Base-by-base conservation (phyloP, 2,329 filamentous ascomycete species). In the Zasmidium cellare region DNA sequence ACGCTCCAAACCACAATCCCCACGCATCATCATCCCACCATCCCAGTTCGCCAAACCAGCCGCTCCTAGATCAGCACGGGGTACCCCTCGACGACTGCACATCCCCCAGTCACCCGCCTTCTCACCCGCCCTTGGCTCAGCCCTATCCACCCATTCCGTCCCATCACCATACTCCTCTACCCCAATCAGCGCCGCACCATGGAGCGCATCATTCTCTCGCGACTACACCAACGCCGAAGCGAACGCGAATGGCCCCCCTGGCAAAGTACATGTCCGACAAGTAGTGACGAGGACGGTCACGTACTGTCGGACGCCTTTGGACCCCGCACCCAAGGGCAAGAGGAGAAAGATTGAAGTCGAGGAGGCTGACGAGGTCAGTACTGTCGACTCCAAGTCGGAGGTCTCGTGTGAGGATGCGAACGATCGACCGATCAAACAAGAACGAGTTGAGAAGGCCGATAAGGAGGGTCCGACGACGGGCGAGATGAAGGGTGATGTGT, bases 271-370 rank as follows among this genome's bases (percentile, higher is more conserved):
- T 70, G 91, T 97, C 58, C 82, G 91, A 55, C 92, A 97, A 74
- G 91, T 97, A 3, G 90, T 97, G 53, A 97, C 92, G n/a, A 84
- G 92, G 66, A 97, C 92, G 16, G 90, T 96, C 59, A 96, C 91
- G 44, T 96, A 96, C 76, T 96, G 90, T 68, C 77, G 80, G 53
- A 71, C 82, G 71, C 75, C 77, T 38, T 90, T 97, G 78, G 90
- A 92, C 65, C 90, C 92, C 22, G 91, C 92, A 38, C 93, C 92
- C 7, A 92, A 92, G 75, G 92, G 92, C 64, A 97, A 97, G 83
- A 86, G 92, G 78, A 88, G 92, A 78, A 96, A 91, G 80, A 76
- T 86, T 58, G 81, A 84, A 50, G 60, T 56, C 66, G 66, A 69
- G 20, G 63, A 63, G 38, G 57, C 57, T 7, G 35, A 41, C 6